Evolutionary conservation across 306 rosid genomes (phyloP).

Genomic region (Crotalaria pallida): DNA sequence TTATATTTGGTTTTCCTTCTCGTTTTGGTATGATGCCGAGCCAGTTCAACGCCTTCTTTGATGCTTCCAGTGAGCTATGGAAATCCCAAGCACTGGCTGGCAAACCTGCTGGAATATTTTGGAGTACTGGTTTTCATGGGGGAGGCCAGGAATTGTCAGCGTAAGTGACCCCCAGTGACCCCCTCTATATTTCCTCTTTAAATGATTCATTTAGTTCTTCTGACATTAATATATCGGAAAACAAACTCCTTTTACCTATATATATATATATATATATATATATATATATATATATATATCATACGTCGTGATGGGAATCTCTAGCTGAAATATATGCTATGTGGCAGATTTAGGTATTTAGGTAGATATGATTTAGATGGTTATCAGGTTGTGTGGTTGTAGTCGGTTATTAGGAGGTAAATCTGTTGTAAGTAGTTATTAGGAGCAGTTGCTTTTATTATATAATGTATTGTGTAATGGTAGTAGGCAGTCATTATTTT

Average conservation of each 20-base stretch:
- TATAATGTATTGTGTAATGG: too few species aligned
- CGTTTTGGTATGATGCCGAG: slow-evolving; percentile 95
- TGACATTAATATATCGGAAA: neutral
- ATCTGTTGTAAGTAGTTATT: too few species aligned
- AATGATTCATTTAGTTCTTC: slow-evolving; percentile 3
- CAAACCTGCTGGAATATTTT: slow-evolving; percentile 93
- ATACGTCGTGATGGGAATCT: too few species aligned
- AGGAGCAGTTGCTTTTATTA: too few species aligned
- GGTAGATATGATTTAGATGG: too few species aligned
- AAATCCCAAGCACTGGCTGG: slow-evolving; percentile 84
- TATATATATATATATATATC: too few species aligned
- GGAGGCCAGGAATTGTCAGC: slow-evolving; percentile 98
- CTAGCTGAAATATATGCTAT: too few species aligned
- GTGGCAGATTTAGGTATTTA: too few species aligned
- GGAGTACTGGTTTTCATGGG: slow-evolving; percentile 95
- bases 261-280: too few species aligned
- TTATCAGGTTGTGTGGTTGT: too few species aligned
- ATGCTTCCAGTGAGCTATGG: slow-evolving; percentile 66
- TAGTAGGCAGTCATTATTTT: too few species aligned
- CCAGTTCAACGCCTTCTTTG: slow-evolving; percentile 84
- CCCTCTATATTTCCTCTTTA: neutral
- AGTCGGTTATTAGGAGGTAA: too few species aligned
- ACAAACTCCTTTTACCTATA: neutral
- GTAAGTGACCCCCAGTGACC: slow-evolving; percentile 48
- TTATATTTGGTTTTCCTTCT: slow-evolving; percentile 87